A percentile compares a stretch with the other conserved stretches of the same genome.
phyloP scores from a whole-genome alignment of 2,329 filamentous ascomycete species.

The Diaporthe ilicicola region DNA sequence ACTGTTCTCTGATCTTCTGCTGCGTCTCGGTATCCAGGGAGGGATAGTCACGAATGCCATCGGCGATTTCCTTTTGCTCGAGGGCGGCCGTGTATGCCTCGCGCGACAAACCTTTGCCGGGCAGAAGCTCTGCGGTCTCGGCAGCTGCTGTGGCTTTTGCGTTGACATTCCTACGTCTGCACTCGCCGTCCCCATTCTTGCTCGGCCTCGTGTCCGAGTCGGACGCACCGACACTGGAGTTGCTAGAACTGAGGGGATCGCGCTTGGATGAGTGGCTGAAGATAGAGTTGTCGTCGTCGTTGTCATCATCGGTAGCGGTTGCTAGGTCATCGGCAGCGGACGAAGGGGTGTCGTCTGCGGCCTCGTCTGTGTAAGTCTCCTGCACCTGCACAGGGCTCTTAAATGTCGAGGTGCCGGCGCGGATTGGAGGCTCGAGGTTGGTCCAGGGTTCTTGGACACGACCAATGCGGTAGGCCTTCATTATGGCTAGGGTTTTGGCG shows the following conservation, averaged over 20 bases:
- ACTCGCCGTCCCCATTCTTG: background rate
- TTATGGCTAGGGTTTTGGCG: constrained; percentile 59
- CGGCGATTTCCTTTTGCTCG: constrained; percentile 33
- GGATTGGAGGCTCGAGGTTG: constrained; percentile 67
- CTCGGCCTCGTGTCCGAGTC: background rate
- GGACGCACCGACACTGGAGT: constrained; percentile 16
- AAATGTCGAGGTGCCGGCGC: constrained; percentile 18
- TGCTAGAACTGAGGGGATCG: constrained; percentile 29
- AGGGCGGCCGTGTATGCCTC: constrained; percentile 33
- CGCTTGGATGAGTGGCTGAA: constrained; percentile 20
- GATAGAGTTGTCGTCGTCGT: constrained; percentile 16
- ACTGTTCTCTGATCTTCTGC: constrained; percentile 62
- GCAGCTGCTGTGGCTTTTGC: background rate
- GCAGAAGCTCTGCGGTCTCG: constrained; percentile 7
- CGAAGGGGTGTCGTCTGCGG: background rate
- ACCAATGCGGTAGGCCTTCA: constrained; percentile 69
- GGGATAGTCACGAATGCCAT: constrained; percentile 52
- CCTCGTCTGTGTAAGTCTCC: background rate
- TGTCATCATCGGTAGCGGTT: background rate
- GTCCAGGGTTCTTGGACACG: constrained; percentile 56
- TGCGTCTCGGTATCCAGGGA: constrained; percentile 64
- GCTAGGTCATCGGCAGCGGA: background rate
- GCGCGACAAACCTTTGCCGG: constrained; percentile 30
- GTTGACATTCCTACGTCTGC: constrained; percentile 1
- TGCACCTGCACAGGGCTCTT: constrained; percentile 5